Evolutionary conservation across 2,329 filamentous ascomycete genomes (phyloP).

Genomic region (Neofusicoccum umdonicola): DNA sequence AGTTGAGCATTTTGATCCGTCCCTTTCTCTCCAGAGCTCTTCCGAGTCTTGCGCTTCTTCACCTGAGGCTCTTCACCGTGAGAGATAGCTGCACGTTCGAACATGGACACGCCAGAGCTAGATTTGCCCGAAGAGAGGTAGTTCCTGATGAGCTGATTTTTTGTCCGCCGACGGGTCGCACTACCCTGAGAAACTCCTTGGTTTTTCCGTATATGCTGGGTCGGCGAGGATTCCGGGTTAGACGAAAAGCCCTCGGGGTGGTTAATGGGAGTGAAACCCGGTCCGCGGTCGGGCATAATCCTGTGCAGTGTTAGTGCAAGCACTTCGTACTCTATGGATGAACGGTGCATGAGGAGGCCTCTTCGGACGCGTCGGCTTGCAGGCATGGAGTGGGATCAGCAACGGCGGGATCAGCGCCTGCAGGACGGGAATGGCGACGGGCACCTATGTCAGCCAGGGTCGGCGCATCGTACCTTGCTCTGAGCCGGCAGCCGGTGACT

Average conservation of each 20-base stretch:
- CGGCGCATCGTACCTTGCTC: not conserved
- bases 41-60: not conserved
- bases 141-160: not conserved
- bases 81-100: constrained; percentile 7
- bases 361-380: not conserved
- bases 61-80: not conserved
- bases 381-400: not conserved
- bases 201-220: not conserved
- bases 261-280: constrained; percentile 11
- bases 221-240: not conserved
- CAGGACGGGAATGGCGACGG: not conserved
- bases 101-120: not conserved
- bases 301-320: not conserved
- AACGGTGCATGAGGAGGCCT: not conserved
- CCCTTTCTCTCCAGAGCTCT: not conserved
- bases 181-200: not conserved
- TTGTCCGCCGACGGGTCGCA: not conserved
- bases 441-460: not conserved
- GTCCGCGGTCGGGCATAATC: not conserved
- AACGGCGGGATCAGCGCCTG: not conserved
- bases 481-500: not conserved
- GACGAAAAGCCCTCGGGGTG: not conserved
- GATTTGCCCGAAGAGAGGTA: constrained; percentile 2
- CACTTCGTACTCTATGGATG: not conserved
- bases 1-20: not conserved